A percentile compares a stretch with the other conserved stretches of the same genome.
Conservation (phyloP, 2,329 filamentous ascomycete genomes). For the Stagonosporopsis rhizophila region DNA sequence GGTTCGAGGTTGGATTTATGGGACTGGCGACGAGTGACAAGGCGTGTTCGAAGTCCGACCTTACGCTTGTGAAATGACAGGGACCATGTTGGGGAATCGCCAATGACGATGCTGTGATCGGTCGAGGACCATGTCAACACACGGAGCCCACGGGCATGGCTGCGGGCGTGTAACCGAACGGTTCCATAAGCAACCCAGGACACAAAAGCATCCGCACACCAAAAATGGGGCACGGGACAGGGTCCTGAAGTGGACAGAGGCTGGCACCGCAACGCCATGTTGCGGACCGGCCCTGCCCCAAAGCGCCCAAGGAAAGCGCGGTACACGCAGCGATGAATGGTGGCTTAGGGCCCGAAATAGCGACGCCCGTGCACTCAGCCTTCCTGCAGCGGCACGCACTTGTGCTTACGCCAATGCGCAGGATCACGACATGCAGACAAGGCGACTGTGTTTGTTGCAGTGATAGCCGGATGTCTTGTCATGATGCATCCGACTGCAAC, state of each 20-base stretch:
- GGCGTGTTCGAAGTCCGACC: constrained; percentile 39
- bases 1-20: constrained; percentile 26
- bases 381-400: constrained; percentile 36
- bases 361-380: constrained; percentile 40
- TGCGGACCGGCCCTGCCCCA: constrained; percentile 50
- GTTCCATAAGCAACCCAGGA: constrained; percentile 42
- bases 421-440: constrained; percentile 32
- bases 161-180: constrained; percentile 45
- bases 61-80: constrained; percentile 33
- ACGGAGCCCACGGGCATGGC: constrained; percentile 47
- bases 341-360: constrained; percentile 47
- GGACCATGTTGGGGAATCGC: constrained; percentile 28
- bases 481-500: constrained; percentile 1
- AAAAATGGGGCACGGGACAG: constrained; percentile 37
- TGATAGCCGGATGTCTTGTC: constrained; percentile 7
- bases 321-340: constrained; percentile 38
- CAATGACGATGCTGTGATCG: constrained; percentile 39
- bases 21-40: constrained; percentile 29
- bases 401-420: constrained; percentile 35
- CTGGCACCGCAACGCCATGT: constrained; percentile 38
- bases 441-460: constrained; percentile 17
- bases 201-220: constrained; percentile 38
- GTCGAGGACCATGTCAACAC: constrained; percentile 32
- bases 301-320: constrained; percentile 31
- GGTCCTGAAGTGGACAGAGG: constrained; percentile 24